Percentiles rank a stretch among this genome's conserved stretches.
Conservation (phyloP, 495 filamentous ascomycete genomes). For the Oidiodendron maius region DNA sequence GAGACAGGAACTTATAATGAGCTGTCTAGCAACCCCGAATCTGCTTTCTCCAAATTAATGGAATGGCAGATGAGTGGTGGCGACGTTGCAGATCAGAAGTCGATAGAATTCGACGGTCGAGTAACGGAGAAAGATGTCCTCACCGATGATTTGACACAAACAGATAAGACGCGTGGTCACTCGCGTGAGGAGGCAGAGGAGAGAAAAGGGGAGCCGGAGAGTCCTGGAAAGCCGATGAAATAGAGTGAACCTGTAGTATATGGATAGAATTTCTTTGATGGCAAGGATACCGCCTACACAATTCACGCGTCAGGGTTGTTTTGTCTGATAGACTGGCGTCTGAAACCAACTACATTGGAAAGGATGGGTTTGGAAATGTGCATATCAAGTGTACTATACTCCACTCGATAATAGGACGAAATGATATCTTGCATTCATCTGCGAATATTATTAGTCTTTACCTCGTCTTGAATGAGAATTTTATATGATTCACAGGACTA, state of each 20-base stretch:
- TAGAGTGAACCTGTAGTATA: not conserved
- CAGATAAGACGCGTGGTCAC: constrained; percentile 3
- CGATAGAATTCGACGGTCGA: constrained; percentile 17
- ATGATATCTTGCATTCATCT: not conserved
- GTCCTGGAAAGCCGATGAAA: not conserved
- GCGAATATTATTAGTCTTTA: not conserved
- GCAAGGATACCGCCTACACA: not conserved
- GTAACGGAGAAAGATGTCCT: constrained; percentile 20
- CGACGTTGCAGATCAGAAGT: constrained; percentile 35
- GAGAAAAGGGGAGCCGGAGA: not conserved
- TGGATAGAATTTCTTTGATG: not conserved
- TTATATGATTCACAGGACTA: no score
- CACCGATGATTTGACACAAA: constrained; percentile 9
- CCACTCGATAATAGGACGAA: constrained; percentile 1
- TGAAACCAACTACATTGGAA: not conserved
- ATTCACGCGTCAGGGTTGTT: not conserved
- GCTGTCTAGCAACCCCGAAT: constrained; percentile 61
- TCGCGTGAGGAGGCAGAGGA: not conserved
- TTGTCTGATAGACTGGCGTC: not conserved
- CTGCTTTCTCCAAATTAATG: constrained; percentile 92
- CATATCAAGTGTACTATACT: constrained; percentile 4
- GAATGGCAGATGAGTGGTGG: constrained; percentile 97
- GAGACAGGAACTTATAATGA: constrained; percentile 81
- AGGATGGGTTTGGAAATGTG: not conserved
- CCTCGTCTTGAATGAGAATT: no score